Base-by-base conservation (phyloP, 495 filamentous ascomycete species). In the Trichocladium antarcticum region DNA sequence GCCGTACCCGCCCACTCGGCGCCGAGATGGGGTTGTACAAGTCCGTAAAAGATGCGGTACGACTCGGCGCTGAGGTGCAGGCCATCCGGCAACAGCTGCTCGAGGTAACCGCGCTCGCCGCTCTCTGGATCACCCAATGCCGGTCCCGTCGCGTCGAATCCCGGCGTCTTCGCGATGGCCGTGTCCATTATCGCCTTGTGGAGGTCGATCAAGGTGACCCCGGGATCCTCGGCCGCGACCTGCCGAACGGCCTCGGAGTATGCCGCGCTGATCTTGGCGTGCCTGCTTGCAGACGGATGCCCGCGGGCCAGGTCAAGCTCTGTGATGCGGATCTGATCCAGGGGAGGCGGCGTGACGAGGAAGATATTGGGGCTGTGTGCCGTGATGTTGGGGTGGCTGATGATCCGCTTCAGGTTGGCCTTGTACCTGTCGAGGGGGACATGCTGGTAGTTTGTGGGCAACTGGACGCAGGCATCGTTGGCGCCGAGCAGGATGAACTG, bases 401-500 rank as follows among this genome's bases (percentile, higher is more conserved):
- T 65, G 57, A 95, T 83, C 41, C 67, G 65, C 42, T 64, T 72
- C 42, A 95, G 64, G 57, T 93, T 94, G 49, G 72, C 68, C 57
- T 78, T 79, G 68, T 82, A 95, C 47, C 76, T 67, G 4, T 79
- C 74, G 16, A 90, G 64, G 2, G 85, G 78, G n/a, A 95, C 75
- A 58, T 86, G 76, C 60, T 94, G 89, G 6, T 67, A 63, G 47
- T 71, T 78, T 17, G 65, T 66, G 12, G 72, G 68, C 35, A 71
- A 64, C 16, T 71, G 70, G n/a, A 89, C 56, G 46, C 73, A 74
- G 6, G 89, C 82, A 62, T 95, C 89, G 60, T 95, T 95, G 57
- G 89, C 85, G 15, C 89, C 89, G 50, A 94, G 79, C 57, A 92
- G 87, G 53, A 95, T 69, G 19, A 81, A 73, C 85, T 90, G 45